phyloP scores from a whole-genome alignment of 23 red algal species.

The Gracilaria caudata region DNA sequence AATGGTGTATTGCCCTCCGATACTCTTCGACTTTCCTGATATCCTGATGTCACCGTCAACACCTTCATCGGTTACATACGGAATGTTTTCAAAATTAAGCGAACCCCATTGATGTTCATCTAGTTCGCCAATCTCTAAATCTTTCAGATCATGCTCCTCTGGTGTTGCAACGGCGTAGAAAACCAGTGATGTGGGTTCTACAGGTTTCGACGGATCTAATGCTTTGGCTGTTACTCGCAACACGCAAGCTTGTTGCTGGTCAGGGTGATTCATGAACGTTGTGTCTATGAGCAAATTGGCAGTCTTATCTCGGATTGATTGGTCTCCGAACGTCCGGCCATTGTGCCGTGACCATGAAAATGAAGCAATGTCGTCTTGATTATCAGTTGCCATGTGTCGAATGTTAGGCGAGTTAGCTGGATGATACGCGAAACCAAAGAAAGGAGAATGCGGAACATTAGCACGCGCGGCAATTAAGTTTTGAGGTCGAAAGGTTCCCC shows the following conservation, averaged over 20 bases:
- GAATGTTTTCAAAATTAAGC: slow-evolving; percentile 12
- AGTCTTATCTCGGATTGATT: slow-evolving; percentile 46
- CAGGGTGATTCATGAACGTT: slow-evolving; percentile 32
- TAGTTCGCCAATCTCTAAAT: neutral
- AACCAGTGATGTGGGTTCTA: slow-evolving; percentile 58
- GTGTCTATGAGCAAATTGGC: slow-evolving; percentile 45
- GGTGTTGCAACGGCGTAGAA: slow-evolving; percentile 63
- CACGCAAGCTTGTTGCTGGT: slow-evolving; percentile 36
- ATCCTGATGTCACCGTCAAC: slow-evolving; percentile 37
- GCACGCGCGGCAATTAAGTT: slow-evolving; percentile 61
- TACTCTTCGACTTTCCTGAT: slow-evolving; percentile 34
- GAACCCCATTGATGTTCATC: slow-evolving; percentile 59
- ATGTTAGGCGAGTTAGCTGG: slow-evolving; percentile 56
- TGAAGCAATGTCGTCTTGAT: slow-evolving; percentile 35
- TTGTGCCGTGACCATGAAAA: slow-evolving; percentile 75
- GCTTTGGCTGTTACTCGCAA: slow-evolving; percentile 58
- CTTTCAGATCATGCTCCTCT: slow-evolving; percentile 42
- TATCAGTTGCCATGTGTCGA: slow-evolving; percentile 55
- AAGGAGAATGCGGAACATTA: slow-evolving; percentile 70
- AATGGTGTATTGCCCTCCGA: slow-evolving; percentile 56
- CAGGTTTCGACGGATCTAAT: slow-evolving; percentile 7
- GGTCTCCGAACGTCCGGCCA: slow-evolving; percentile 55
- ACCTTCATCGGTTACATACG: slow-evolving; percentile 7
- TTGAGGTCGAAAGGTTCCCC: slow-evolving; percentile 76
- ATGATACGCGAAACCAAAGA: slow-evolving; percentile 74